A percentile compares a stretch with the other conserved stretches of the same genome.
phyloP scores from a whole-genome alignment of 2,329 filamentous ascomycete species.

The Drechmeria coniospora region DNA sequence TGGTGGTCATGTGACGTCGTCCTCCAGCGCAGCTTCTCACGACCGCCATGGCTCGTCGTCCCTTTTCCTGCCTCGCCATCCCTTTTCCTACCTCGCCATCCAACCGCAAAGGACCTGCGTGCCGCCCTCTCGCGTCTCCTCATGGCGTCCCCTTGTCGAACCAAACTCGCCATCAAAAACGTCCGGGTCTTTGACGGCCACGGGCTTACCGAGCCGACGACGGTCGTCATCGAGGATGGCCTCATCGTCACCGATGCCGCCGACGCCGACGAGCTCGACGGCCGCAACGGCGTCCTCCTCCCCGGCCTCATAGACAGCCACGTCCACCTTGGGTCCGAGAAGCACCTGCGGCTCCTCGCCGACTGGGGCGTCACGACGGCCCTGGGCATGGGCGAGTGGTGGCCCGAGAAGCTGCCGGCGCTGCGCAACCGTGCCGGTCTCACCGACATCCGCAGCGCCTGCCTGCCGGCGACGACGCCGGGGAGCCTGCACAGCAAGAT shows the following conservation, averaged over 20 bases:
- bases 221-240: background rate
- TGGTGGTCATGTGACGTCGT: no score
- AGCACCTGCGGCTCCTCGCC: background rate
- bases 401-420: background rate
- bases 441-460: background rate
- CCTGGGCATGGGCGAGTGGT: slow-evolving; percentile 2
- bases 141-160: no score
- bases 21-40: no score
- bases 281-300: slow-evolving; percentile 1
- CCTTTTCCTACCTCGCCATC: no score
- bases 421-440: background rate
- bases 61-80: no score
- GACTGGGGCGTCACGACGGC: slow-evolving; percentile 4
- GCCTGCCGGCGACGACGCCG: slow-evolving; percentile 1
- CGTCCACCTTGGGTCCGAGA: slow-evolving; percentile 1
- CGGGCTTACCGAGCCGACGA: background rate
- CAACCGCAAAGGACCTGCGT: no score
- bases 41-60: no score
- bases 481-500: background rate
- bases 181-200: background rate
- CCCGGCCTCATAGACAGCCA: slow-evolving; percentile 4
- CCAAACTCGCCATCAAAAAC: slow-evolving; percentile 1
- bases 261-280: slow-evolving; percentile 17
- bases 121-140: no score
- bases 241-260: background rate